phyloP scores from a whole-genome alignment of 73 alveolate genomes.

The Uronychia setigera region DNA sequence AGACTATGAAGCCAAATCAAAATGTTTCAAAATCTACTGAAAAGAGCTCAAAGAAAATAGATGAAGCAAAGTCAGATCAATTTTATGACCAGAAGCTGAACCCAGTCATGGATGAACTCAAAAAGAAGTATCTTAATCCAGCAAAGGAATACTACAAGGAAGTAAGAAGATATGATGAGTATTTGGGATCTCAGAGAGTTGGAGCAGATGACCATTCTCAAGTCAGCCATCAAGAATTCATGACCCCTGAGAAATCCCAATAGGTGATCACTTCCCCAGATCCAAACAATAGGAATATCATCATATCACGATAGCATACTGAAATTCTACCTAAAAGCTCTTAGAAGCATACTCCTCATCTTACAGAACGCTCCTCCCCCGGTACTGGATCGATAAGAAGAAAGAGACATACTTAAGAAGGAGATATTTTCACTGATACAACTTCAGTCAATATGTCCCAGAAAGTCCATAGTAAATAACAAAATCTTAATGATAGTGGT shows the following conservation, averaged over 20 bases:
- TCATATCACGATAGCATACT: too few species aligned
- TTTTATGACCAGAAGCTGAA: not conserved
- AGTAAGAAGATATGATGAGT: not conserved
- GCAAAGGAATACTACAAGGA: not conserved
- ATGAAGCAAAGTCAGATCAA: not conserved
- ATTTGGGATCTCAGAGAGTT: too few species aligned
- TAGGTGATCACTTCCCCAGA: too few species aligned
- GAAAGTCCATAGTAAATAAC: not conserved
- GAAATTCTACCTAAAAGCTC: not conserved
- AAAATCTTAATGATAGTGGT: not conserved
- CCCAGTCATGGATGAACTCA: not conserved
- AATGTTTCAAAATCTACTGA: not conserved
- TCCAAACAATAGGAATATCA: too few species aligned
- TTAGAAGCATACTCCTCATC: not conserved
- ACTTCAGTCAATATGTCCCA: not conserved
- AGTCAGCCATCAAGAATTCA: too few species aligned
- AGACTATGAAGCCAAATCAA: not conserved
- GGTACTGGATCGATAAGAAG: not conserved
- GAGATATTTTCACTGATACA: not conserved
- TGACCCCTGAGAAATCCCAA: too few species aligned
- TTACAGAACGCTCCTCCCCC: not conserved
- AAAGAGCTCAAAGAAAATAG: constrained; percentile 6
- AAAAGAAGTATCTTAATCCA: not conserved
- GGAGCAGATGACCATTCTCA: too few species aligned
- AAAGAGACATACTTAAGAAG: too few species aligned